Percentiles rank a stretch among this genome's conserved stretches.
Evolutionary conservation across 257 asterid species (phyloP).

Genomic region (Capsicum pubescens): DNA sequence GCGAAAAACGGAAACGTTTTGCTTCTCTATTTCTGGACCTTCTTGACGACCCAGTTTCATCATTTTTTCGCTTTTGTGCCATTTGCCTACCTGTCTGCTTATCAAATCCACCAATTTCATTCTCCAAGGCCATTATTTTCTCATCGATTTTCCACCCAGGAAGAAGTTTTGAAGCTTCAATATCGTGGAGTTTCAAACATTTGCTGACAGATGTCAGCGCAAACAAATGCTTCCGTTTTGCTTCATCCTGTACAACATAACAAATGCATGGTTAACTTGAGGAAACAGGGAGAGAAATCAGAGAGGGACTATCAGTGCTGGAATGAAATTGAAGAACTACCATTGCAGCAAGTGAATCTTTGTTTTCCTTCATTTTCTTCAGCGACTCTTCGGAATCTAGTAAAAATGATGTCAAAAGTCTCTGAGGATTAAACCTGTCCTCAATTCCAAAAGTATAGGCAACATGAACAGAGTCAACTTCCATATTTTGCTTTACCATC

Average conservation of each 20-base stretch:
- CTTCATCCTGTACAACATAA: conserved; percentile 58
- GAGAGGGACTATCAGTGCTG: background rate
- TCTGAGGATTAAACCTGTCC: conserved; percentile 57
- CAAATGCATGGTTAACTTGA: conserved; percentile 30
- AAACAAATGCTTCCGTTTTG: conserved; percentile 63
- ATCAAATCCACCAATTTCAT: conserved; percentile 39
- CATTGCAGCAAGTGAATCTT: conserved; percentile 50
- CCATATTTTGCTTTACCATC: conserved; percentile 64
- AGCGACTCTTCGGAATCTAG: conserved; percentile 54
- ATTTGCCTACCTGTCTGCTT: conserved; percentile 40
- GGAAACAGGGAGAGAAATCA: background rate
- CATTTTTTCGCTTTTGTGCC: conserved; percentile 60
- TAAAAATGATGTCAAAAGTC: conserved; percentile 60
- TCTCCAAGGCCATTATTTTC: conserved; percentile 57
- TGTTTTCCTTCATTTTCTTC: conserved; percentile 51
- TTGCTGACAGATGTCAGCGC: conserved; percentile 54
- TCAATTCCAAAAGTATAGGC: conserved; percentile 65
- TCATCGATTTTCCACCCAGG: conserved; percentile 79
- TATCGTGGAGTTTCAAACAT: conserved; percentile 65
- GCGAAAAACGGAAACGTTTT: conserved; percentile 53
- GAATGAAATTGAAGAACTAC: conserved; percentile 43
- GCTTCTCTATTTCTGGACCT: conserved; percentile 51
- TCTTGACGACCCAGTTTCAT: conserved; percentile 48
- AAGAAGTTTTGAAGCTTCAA: conserved; percentile 62
- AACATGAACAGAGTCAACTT: conserved; percentile 74